These are phyloP conservation scores for Sanghuangporus baumii DNA, from an alignment of 1,284 basidiomycete genomes.

Conservation along the genomic window DNA sequence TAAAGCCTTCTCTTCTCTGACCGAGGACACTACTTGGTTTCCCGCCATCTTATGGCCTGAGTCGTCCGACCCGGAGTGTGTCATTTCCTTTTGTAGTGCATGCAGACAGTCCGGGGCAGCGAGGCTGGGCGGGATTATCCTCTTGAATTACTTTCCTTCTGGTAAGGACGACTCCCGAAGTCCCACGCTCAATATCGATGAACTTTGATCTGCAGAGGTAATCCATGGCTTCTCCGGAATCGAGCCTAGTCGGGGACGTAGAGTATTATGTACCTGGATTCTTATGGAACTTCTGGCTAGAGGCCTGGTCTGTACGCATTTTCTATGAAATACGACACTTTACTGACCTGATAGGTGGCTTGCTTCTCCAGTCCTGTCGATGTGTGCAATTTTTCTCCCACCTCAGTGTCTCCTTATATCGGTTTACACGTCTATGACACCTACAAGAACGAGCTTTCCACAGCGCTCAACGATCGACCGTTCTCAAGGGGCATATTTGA, in stretches of 20 bases:
- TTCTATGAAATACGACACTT: not conserved
- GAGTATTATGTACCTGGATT: constrained; percentile 33
- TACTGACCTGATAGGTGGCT: not conserved
- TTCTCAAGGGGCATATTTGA: constrained; percentile 33
- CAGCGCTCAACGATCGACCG: constrained; percentile 29
- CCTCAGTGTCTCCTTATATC: constrained; percentile 28
- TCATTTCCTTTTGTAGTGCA: not conserved
- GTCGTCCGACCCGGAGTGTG: not conserved
- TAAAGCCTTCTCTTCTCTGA: not conserved
- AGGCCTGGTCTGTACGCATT: constrained; percentile 27
- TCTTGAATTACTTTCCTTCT: not conserved
- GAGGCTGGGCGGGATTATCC: not conserved
- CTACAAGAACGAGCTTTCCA: constrained; percentile 45
- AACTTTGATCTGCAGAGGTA: not conserved
- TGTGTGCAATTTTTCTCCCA: constrained; percentile 20
- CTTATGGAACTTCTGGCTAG: constrained; percentile 39
- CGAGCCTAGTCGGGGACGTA: not conserved
- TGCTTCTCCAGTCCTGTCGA: constrained; percentile 16
- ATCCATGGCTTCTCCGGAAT: not conserved
- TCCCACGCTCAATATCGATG: not conserved
- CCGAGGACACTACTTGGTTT: not conserved
- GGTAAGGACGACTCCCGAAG: not conserved
- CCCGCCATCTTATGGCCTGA: not conserved
- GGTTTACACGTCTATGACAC: constrained; percentile 48
- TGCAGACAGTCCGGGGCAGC: not conserved